Evolutionary conservation across 352 stramenopile species (phyloP), one percentile per base, ranked within the genome.

Genomic region (Pythium myriotylum): DNA sequence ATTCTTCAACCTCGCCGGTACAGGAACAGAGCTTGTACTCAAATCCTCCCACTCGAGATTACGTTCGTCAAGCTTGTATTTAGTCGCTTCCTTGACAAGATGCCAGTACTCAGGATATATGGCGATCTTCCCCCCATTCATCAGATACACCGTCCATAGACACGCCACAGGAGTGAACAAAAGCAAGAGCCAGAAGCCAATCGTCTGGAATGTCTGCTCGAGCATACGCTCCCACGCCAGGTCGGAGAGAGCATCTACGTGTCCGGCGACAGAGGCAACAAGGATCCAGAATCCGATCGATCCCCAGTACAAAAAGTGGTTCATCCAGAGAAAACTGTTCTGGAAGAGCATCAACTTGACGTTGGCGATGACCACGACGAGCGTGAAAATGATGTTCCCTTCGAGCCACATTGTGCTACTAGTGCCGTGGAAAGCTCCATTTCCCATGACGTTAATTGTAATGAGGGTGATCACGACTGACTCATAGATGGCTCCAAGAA

Each of bases 61-160:
- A 20, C 70, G 62, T 24, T 82, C 65, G 27, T 84, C 73, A 32
- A 91, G 66, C 4, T 81, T 63, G 46, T 90, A 91, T 45, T 90
- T 91, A 47, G 77, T 69, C 22, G 84, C 73, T 68, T 93, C 84
- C 46, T 90, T 91, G 12, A 81, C 79, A 17, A 93, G 73, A 17
- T 93, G 80, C 77, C 79, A 91, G 56, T 92, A 93, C 58, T 93
- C 84, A 0, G 82, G 84, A 13, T 77, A 88, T 49, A 90, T 76
- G 4, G 70, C 74, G 9, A 81, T 76, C 58, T 81, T 89, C 26
- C 84, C 26, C 14, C 71, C 76, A 52, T 80, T 86, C 20, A 76
- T 43, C 39, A 90, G 23, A 64, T 88, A 81, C 17, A 74, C 68
- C 26, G 76, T 78, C 54, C 66, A 74, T 9, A 93, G 77, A 24